A percentile compares a stretch with the other conserved stretches of the same genome.
These are phyloP conservation scores for Brettanomyces nanus DNA, from an alignment of 805 yeast genomes.

Conservation along the genomic window DNA sequence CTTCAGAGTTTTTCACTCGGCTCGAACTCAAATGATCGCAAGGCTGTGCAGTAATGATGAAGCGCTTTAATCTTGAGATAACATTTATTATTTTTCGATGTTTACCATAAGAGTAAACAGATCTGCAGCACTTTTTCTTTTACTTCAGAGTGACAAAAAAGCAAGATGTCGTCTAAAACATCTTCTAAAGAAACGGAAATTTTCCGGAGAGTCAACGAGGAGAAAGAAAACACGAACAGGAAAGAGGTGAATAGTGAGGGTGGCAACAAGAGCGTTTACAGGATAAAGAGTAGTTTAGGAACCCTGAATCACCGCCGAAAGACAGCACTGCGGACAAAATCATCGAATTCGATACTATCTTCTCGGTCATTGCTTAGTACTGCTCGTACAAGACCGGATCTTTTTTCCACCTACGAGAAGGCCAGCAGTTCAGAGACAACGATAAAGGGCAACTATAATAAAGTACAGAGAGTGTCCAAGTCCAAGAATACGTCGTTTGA, in stretches of 20 bases:
- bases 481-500: background rate
- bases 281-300: background rate
- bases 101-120: too few species aligned
- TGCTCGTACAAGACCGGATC: conserved; percentile 3
- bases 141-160: background rate
- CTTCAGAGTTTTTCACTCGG: too few species aligned
- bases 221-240: background rate
- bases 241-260: background rate
- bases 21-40: too few species aligned
- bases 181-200: background rate
- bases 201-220: background rate
- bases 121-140: too few species aligned
- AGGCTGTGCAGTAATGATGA: too few species aligned
- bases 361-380: conserved; percentile 4
- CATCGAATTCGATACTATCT: conserved; percentile 16
- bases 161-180: background rate
- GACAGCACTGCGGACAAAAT: conserved; percentile 18
- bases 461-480: background rate
- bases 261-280: background rate
- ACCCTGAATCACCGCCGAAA: too few species aligned
- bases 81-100: too few species aligned
- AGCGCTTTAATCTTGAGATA: too few species aligned
- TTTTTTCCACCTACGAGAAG: conserved; percentile 13
- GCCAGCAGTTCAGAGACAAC: conserved; percentile 9
- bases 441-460: conserved; percentile 10